Base-by-base conservation (phyloP, 2,329 filamentous ascomycete species). In the Plectosphaerella cucumerina region DNA sequence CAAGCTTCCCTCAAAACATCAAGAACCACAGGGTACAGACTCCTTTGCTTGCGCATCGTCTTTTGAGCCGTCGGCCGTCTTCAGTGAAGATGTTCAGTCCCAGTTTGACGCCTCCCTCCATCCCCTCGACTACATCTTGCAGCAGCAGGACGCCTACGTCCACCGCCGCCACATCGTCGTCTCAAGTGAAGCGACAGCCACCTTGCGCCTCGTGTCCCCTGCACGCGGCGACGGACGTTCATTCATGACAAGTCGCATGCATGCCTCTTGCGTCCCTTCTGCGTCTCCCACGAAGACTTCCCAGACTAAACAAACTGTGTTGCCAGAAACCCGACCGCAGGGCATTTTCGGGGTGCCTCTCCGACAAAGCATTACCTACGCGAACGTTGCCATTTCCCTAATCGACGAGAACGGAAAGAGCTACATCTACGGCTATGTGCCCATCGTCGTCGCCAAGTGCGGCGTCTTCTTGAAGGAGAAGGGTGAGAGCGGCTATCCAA, bases 341-440 rank as follows among this genome's bases (percentile, higher is more conserved):
- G 91, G 92, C 58, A 97, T 99, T 56, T 99, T 99, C 67, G 94
- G 94, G 49, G 86, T 99, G 33, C 91, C 94, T 37, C 80, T 99
- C 52, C 89, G 91, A 61, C 86, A 92, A 64, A 97, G 93, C 72
- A 97, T 99, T 68, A 89, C 88, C 53, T 97, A 99, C 68, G 94
- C 94, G 53, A 99, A 97, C 65, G 94, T 99, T 54, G 94, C 94
- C 57, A 99, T 99, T 63, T 97, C 93, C 20, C 81, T 99, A 23
- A 89, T 94, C 58, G 92, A 97, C 66, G 90, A 93, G 58, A 82
- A 94, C 58, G 93, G 93, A 31, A 85, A 94, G 68, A 96, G 90
- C 71, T 97, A 96, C 69, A 97, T 97, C 49, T 99, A 97, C 68
- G 94, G 94, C 63, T 97, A 97, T 64, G 93, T 99, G 8, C 94